Evolutionary conservation across 345 rosid species (phyloP).

Genomic region (Ceriops decandra): DNA sequence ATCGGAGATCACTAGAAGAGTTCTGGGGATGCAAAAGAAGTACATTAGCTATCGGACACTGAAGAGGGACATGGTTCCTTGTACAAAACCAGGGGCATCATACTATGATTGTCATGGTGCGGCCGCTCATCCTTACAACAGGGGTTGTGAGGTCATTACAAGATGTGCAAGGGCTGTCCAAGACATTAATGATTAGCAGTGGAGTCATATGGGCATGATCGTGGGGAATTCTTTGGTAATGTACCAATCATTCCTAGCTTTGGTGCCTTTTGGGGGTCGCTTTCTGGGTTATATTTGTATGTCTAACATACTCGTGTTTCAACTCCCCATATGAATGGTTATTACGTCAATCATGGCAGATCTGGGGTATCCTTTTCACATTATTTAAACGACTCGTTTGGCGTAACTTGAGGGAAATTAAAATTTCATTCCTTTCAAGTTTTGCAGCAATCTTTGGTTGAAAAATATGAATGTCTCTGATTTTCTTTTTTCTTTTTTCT

Average conservation of each 20-base stretch:
- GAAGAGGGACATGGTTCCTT: constrained; percentile 85
- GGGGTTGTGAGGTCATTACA: constrained; percentile 77
- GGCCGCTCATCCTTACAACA: constrained; percentile 54
- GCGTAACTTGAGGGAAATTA: neutral
- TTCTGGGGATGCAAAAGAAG: constrained; percentile 50
- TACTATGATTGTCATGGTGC: constrained; percentile 73
- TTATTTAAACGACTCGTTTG: neutral
- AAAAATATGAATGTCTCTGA: neutral
- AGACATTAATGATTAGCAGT: constrained; percentile 30
- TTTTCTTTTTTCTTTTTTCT: neutral
- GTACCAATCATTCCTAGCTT: constrained; percentile 13
- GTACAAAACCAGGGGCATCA: constrained; percentile 81
- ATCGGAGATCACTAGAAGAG: constrained; percentile 67
- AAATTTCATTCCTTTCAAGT: neutral
- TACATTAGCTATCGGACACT: constrained; percentile 88
- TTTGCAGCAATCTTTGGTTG: neutral
- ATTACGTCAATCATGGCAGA: constrained; percentile 22
- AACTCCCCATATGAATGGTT: constrained; percentile 15
- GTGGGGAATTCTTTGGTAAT: constrained; percentile 2
- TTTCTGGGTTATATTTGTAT: constrained; percentile 13
- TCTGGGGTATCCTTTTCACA: constrained; percentile 11
- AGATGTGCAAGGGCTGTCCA: constrained; percentile 64
- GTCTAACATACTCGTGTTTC: neutral
- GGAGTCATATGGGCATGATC: neutral
- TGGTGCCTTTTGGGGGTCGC: constrained; percentile 20